Evolutionary conservation across 192 early-diverging fungal species (phyloP).

Genomic region (Rhizophlyctis rosea): DNA sequence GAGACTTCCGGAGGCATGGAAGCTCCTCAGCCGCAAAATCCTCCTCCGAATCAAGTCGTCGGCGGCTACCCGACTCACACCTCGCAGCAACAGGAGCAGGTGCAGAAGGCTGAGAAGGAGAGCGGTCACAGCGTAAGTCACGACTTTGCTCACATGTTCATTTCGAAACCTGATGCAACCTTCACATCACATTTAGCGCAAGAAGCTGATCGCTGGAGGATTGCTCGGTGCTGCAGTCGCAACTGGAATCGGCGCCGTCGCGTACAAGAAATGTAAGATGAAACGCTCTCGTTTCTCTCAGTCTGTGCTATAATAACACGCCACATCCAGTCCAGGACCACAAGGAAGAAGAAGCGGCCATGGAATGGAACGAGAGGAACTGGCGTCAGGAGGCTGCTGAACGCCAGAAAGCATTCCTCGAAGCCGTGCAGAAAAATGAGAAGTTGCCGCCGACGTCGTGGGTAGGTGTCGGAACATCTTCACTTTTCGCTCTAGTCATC

Average conservation of each 20-base stretch:
- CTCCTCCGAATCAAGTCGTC: too few relatives aligned
- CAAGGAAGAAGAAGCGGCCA: conserved; percentile 18
- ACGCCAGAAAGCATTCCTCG: conserved; percentile 23
- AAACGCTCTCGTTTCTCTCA: too few relatives aligned
- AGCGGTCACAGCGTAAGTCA: too few relatives aligned
- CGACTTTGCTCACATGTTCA: too few relatives aligned
- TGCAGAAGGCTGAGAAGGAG: too few relatives aligned
- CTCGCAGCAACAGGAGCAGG: too few relatives aligned
- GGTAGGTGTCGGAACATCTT: conserved; percentile 51
- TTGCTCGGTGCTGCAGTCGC: conserved; percentile 38
- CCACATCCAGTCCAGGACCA: too few relatives aligned
- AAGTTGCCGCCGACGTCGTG: conserved; percentile 20
- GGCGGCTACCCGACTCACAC: too few relatives aligned
- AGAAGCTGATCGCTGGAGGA: conserved; percentile 30
- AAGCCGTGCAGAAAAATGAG: conserved; percentile 20
- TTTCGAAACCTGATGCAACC: too few relatives aligned
- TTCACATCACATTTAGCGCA: too few relatives aligned
- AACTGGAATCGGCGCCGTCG: conserved; percentile 36
- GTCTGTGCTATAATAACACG: too few relatives aligned
- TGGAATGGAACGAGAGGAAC: conserved; percentile 12
- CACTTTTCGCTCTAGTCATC: neutral
- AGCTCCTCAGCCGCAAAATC: too few relatives aligned
- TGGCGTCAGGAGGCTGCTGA: conserved; percentile 20
- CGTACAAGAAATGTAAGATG: conserved; percentile 34
- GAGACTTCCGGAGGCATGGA: conserved; percentile 61